A percentile compares a stretch with the other conserved stretches of the same genome.
phyloP scores from a whole-genome alignment of 2,329 filamentous ascomycete species.

The Allantophomopsis lycopodina region DNA sequence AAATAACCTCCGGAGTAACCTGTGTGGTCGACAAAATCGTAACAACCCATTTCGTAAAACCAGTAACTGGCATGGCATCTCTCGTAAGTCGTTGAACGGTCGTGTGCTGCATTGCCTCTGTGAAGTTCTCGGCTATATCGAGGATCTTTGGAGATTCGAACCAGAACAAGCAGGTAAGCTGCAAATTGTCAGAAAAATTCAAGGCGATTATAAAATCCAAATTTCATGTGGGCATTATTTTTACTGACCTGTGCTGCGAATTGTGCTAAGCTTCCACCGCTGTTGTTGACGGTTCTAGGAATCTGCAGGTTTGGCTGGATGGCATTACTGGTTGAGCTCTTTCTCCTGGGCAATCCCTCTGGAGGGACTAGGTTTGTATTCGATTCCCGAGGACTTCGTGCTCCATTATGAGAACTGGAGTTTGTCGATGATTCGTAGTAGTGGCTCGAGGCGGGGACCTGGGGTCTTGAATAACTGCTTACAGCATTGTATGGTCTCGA shows the following conservation, averaged over 20 bases:
- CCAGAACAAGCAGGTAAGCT: conserved; percentile 97
- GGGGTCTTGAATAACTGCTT: conserved; percentile 5
- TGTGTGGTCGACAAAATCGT: conserved; percentile 87
- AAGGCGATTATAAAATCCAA: conserved; percentile 1
- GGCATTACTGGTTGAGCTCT: conserved; percentile 9
- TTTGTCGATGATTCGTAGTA: not conserved
- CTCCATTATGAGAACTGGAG: conserved; percentile 20
- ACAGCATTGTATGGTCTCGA: conserved; percentile 7
- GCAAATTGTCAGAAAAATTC: not conserved
- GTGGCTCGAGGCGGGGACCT: not conserved
- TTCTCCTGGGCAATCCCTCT: conserved; percentile 9
- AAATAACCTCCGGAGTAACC: conserved; percentile 88
- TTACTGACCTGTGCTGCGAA: conserved; percentile 65
- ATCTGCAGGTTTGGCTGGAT: conserved; percentile 40
- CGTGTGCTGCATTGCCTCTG: conserved; percentile 22
- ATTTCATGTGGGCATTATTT: conserved; percentile 9
- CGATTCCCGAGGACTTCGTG: conserved; percentile 8
- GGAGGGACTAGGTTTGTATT: conserved; percentile 5
- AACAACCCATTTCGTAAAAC: conserved; percentile 89
- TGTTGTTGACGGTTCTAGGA: conserved; percentile 60
- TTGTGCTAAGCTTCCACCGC: conserved; percentile 64
- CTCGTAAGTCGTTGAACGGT: conserved; percentile 42
- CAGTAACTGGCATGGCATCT: conserved; percentile 62
- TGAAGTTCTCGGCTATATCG: conserved; percentile 49
- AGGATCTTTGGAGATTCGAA: conserved; percentile 81